Evolutionary conservation across 768 basidiomycete species (phyloP).

Genomic region (Mycena olivaceomarginata): DNA sequence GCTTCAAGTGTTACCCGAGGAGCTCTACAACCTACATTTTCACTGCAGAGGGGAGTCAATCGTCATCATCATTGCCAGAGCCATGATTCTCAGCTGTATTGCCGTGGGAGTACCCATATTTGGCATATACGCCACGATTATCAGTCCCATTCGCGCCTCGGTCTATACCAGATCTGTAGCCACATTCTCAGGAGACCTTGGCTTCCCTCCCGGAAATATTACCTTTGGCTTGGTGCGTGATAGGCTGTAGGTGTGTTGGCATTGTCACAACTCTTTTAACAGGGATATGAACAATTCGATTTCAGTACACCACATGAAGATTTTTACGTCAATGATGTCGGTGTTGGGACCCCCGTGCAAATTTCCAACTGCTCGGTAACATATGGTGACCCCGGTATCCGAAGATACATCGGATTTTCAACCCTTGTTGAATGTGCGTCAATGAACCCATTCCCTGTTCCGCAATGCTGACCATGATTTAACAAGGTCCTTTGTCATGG

Average conservation of each 20-base stretch:
- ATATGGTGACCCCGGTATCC: background rate
- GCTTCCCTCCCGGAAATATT: background rate
- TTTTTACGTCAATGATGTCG: background rate
- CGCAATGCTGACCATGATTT: background rate
- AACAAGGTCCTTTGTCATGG: background rate
- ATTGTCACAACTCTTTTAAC: background rate
- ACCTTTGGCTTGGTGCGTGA: background rate
- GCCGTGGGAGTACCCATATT: background rate
- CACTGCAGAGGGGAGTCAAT: background rate
- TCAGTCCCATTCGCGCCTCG: background rate
- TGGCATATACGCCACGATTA: constrained; percentile 7
- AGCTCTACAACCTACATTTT: background rate
- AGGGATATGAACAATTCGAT: background rate
- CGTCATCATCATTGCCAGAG: background rate
- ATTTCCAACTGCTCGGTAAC: background rate
- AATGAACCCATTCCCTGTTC: background rate
- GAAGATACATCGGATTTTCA: background rate
- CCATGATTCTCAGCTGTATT: background rate
- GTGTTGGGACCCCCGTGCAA: background rate
- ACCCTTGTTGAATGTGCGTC: background rate
- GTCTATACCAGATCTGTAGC: constrained; percentile 1
- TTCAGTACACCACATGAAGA: background rate
- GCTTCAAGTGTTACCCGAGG: too few species aligned
- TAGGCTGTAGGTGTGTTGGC: background rate
- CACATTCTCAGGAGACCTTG: background rate